Evolutionary conservation across 148 eudicot species (phyloP).

Genomic region (Polygonum maritimum): DNA sequence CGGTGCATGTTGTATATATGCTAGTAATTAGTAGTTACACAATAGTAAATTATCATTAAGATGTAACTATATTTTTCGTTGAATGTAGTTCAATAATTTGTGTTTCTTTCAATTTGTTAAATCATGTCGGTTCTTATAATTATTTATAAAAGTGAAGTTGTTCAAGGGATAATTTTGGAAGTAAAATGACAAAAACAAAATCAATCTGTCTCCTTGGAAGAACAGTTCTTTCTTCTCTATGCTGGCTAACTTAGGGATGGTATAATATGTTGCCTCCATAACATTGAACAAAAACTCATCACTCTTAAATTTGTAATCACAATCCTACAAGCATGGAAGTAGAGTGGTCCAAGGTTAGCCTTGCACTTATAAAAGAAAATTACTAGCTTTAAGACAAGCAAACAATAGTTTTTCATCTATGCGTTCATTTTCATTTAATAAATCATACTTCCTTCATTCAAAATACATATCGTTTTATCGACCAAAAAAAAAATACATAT

Average conservation of each 20-base stretch:
- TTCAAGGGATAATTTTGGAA: neutral
- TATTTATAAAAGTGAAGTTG: neutral
- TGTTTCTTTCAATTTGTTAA: neutral
- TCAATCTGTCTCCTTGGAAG: neutral
- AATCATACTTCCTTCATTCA: no score
- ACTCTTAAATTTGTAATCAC: neutral
- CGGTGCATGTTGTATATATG: neutral
- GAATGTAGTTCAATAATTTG: neutral
- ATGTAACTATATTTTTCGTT: neutral
- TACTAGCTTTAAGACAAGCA: neutral
- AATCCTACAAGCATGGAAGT: neutral
- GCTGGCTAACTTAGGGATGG: constrained; percentile 3
- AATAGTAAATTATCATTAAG: neutral
- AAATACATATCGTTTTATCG: no score
- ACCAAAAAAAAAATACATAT: no score
- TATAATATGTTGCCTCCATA: constrained; percentile 7
- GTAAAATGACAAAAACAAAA: neutral
- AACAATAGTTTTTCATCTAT: neutral
- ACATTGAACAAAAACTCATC: neutral
- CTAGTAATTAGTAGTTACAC: neutral
- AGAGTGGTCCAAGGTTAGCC: constrained; percentile 4
- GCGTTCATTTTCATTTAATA: neutral
- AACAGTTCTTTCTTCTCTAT: neutral
- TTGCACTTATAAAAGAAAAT: neutral
- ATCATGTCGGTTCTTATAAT: neutral